These are phyloP conservation scores for Lepraria neglecta DNA, from an alignment of 495 filamentous ascomycete genomes.

Conservation along the genomic window DNA sequence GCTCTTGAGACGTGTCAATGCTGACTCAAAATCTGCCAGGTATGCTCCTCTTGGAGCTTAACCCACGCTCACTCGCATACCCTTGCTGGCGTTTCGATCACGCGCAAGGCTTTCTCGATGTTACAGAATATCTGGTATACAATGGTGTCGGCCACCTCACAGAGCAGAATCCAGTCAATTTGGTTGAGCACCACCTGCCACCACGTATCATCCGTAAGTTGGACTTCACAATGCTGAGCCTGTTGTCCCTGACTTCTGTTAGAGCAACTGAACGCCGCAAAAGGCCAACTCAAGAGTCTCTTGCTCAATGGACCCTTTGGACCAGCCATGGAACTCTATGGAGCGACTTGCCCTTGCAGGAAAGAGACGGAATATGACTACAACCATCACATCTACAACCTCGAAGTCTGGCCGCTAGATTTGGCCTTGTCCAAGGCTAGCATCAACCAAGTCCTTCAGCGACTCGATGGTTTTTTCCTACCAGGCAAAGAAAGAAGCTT, in stretches of 20 bases:
- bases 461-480: slow-evolving; percentile 14
- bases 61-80: slow-evolving; percentile 11
- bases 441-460: slow-evolving; percentile 12
- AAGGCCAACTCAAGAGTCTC: slow-evolving; percentile 29
- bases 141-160: slow-evolving; percentile 4
- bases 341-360: slow-evolving; percentile 10
- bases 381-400: slow-evolving; percentile 3
- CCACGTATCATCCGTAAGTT: slow-evolving; percentile 22
- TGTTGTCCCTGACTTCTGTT: neutral
- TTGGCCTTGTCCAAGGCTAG: neutral
- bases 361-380: slow-evolving; percentile 19
- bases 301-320: slow-evolving; percentile 23
- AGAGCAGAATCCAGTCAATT: slow-evolving; percentile 14
- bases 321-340: slow-evolving; percentile 9
- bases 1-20: neutral
- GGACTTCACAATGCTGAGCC: no score
- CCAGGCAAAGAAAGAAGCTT: slow-evolving; percentile 1
- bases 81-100: slow-evolving; percentile 21
- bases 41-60: neutral
- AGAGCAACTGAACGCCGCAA: slow-evolving; percentile 34
- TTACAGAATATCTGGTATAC: slow-evolving; percentile 15
- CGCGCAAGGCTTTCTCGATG: slow-evolving; percentile 13
- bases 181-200: slow-evolving; percentile 13
- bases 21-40: no score
- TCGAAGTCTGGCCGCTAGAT: slow-evolving; percentile 25